Evolutionary conservation across 768 basidiomycete genomes (phyloP).

Genomic region (Lactarius indigo): DNA sequence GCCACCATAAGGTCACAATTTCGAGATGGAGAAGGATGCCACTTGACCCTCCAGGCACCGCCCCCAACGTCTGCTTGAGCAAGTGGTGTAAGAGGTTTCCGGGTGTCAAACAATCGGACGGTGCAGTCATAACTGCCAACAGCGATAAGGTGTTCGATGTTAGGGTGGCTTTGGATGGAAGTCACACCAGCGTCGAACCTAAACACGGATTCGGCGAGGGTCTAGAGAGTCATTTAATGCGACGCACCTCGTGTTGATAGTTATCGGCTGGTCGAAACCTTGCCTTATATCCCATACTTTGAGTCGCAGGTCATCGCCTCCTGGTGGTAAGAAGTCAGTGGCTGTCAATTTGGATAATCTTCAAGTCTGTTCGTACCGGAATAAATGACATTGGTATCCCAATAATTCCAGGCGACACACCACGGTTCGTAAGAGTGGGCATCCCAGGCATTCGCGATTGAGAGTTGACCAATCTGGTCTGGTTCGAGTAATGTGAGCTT

Average conservation of each 20-base stretch:
- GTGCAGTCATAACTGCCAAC: slow-evolving; percentile 91
- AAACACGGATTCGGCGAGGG: slow-evolving; percentile 1
- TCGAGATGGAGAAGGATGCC: slow-evolving; percentile 76
- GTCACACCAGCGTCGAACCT: slow-evolving; percentile 95
- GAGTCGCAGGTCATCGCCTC: slow-evolving; percentile 88
- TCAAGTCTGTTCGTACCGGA: slow-evolving; percentile 52
- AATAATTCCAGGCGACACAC: slow-evolving; percentile 89
- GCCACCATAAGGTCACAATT: slow-evolving; percentile 81
- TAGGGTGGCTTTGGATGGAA: slow-evolving; percentile 79
- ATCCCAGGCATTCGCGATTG: slow-evolving; percentile 60
- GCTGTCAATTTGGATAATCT: not conserved
- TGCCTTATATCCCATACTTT: slow-evolving; percentile 89
- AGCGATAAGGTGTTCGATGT: slow-evolving; percentile 75
- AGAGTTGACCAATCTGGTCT: slow-evolving; percentile 42
- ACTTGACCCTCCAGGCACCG: slow-evolving; percentile 94
- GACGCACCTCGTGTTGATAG: slow-evolving; percentile 66
- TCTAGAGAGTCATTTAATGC: not conserved
- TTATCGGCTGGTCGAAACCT: slow-evolving; percentile 54
- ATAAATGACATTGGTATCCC: slow-evolving; percentile 76
- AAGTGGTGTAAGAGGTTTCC: slow-evolving; percentile 60
- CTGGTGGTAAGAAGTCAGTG: slow-evolving; percentile 38
- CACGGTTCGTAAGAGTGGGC: slow-evolving; percentile 95
- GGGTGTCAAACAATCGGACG: slow-evolving; percentile 78
- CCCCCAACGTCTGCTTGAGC: slow-evolving; percentile 70
- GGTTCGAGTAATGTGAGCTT: slow-evolving; percentile 57